Evolutionary conservation across 352 stramenopile genomes (phyloP).

Genomic region (Phytophthora megakarya): DNA sequence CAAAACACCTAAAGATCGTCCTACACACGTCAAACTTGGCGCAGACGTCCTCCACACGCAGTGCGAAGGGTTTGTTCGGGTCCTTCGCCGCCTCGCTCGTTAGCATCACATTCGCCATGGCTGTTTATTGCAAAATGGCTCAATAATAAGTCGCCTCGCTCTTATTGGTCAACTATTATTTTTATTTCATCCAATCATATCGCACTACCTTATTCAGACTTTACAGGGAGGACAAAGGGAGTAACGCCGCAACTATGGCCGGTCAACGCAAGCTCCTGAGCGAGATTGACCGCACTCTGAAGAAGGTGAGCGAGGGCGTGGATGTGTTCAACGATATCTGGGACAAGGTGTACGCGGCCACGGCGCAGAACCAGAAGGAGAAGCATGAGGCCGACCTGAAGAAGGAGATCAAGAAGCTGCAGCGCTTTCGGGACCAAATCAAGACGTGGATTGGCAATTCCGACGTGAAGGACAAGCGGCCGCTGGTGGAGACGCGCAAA

Average conservation of each 20-base stretch:
- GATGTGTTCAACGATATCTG: slow-evolving; percentile 99
- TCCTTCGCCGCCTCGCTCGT: slow-evolving; percentile 89
- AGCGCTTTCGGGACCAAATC: slow-evolving; percentile 98
- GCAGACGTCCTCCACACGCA: slow-evolving; percentile 86
- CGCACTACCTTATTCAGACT: neutral
- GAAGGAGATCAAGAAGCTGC: slow-evolving; percentile 99
- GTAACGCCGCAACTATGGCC: slow-evolving; percentile 52
- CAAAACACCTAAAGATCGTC: neutral
- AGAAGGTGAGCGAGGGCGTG: slow-evolving; percentile 99
- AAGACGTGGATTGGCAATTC: slow-evolving; percentile 98
- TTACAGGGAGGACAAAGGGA: neutral
- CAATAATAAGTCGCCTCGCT: neutral
- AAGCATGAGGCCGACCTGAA: slow-evolving; percentile 99
- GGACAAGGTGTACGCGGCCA: slow-evolving; percentile 98
- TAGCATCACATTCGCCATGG: slow-evolving; percentile 89
- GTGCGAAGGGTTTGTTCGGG: slow-evolving; percentile 88
- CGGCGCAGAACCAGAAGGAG: slow-evolving; percentile 98
- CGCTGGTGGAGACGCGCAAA: slow-evolving; percentile 83
- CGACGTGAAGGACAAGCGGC: slow-evolving; percentile 98
- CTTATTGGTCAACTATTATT: slow-evolving; percentile 15
- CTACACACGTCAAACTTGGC: slow-evolving; percentile 76
- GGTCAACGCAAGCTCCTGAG: slow-evolving; percentile 87
- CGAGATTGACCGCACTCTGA: slow-evolving; percentile 99
- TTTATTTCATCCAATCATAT: slow-evolving; percentile 25
- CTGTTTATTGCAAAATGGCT: slow-evolving; percentile 18